These are phyloP conservation scores for Exobasidium rhododendri DNA, from an alignment of 1,284 basidiomycete genomes.

Conservation along the genomic window DNA sequence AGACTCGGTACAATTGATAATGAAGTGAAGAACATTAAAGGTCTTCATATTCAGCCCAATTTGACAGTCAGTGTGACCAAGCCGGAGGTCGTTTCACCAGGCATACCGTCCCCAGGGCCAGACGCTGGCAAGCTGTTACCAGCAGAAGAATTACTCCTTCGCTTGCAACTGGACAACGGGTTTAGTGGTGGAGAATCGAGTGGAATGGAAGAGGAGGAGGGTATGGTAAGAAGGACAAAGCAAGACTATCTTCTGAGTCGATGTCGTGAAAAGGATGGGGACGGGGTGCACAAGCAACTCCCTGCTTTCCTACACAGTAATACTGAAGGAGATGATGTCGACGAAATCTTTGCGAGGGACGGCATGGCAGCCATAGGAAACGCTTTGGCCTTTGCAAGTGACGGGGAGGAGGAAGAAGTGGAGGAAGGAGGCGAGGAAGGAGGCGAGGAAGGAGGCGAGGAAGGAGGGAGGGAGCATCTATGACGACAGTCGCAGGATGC, in stretches of 20 bases:
- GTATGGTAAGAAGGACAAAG: not conserved
- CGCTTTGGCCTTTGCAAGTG: not conserved
- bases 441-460: not conserved
- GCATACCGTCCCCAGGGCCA: constrained; percentile 1
- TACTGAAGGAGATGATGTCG: not conserved
- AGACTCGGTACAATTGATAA: not conserved
- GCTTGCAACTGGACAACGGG: not conserved
- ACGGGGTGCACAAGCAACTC: no score
- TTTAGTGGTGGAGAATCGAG: not conserved
- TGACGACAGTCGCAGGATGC: no score
- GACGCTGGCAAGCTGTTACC: not conserved
- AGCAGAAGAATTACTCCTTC: not conserved
- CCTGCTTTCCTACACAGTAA: not conserved
- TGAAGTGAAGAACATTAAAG: not conserved
- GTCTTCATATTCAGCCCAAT: not conserved
- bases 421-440: not conserved
- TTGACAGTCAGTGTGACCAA: not conserved
- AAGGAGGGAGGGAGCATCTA: no score
- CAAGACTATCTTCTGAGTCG: not conserved
- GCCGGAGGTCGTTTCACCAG: not conserved
- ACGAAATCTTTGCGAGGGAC: not conserved
- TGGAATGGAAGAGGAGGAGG: not conserved
- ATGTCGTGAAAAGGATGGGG: no score
- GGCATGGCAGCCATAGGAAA: constrained; percentile 2
- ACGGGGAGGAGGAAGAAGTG: not conserved